A percentile compares a stretch with the other conserved stretches of the same genome.
These are phyloP conservation scores for Lecanicillium sp. DNA, from an alignment of 2,329 filamentous ascomycete genomes.

Conservation along the genomic window DNA sequence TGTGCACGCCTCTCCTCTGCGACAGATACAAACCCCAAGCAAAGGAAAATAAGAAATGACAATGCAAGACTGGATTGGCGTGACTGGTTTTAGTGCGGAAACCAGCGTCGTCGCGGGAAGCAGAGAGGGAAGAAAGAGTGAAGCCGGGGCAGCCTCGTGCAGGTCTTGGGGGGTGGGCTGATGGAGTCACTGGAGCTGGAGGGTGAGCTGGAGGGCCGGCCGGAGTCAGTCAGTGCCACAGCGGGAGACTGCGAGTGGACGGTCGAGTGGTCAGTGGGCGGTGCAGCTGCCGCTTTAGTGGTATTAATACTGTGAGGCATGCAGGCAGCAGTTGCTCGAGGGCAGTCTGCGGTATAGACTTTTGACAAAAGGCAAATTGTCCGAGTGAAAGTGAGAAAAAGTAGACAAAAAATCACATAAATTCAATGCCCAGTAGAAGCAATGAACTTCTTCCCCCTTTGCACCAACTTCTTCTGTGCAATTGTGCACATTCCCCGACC, in stretches of 20 bases:
- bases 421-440: too few relatives aligned
- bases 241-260: not conserved
- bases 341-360: too few relatives aligned
- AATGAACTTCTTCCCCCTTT: not conserved
- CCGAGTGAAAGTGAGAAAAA: too few relatives aligned
- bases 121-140: constrained; percentile 9
- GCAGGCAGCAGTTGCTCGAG: too few relatives aligned
- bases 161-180: constrained; percentile 12
- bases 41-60: not conserved
- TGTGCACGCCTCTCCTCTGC: constrained; percentile 1
- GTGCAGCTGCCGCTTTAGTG: too few relatives aligned
- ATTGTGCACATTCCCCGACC: not conserved
- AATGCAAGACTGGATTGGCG: constrained; percentile 8
- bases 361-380: too few relatives aligned
- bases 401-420: too few relatives aligned
- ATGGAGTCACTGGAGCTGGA: constrained; percentile 12
- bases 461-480: not conserved
- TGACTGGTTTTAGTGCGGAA: constrained; percentile 2
- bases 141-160: constrained; percentile 11
- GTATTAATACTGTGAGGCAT: too few relatives aligned
- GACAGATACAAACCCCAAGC: constrained; percentile 5
- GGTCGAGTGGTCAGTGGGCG: constrained; percentile 1
- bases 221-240: not conserved
- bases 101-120: constrained; percentile 1
- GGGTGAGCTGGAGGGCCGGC: too few relatives aligned